These are phyloP conservation scores for Fomes fomentarius DNA, from an alignment of 1,284 basidiomycete genomes.

Conservation along the genomic window DNA sequence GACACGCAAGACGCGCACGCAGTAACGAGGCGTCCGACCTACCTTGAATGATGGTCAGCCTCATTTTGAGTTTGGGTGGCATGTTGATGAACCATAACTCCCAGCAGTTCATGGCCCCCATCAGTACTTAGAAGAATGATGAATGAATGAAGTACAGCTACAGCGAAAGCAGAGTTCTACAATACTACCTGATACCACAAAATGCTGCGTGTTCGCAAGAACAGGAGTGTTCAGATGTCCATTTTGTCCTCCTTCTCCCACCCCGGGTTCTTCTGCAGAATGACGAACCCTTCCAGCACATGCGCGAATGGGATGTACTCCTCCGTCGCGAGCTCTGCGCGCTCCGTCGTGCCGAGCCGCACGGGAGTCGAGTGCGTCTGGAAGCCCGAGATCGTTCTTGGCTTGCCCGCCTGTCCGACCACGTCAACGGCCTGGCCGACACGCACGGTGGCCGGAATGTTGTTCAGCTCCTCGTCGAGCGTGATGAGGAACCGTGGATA, in stretches of 20 bases:
- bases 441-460: slow-evolving; percentile 88
- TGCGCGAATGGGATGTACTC: slow-evolving; percentile 92
- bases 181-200: slow-evolving; percentile 13
- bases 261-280: slow-evolving; percentile 86
- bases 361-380: slow-evolving; percentile 98
- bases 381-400: slow-evolving; percentile 91
- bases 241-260: slow-evolving; percentile 84
- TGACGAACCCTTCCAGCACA: slow-evolving; percentile 90
- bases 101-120: too few species aligned
- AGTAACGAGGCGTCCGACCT: too few species aligned
- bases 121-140: too few species aligned
- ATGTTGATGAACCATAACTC: too few species aligned
- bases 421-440: slow-evolving; percentile 95
- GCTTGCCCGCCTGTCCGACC: slow-evolving; percentile 91
- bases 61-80: too few species aligned
- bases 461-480: slow-evolving; percentile 88
- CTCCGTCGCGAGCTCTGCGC: slow-evolving; percentile 96
- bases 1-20: too few species aligned
- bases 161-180: slow-evolving; percentile 26
- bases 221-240: slow-evolving; percentile 55
- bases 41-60: too few species aligned
- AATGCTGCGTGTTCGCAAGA: too few species aligned
- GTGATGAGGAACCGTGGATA: slow-evolving; percentile 99
- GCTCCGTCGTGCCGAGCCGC: slow-evolving; percentile 89
- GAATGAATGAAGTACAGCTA: slow-evolving; percentile 18